Evolutionary conservation across 345 rosid species (phyloP).

Genomic region (Corchorus capsularis): DNA sequence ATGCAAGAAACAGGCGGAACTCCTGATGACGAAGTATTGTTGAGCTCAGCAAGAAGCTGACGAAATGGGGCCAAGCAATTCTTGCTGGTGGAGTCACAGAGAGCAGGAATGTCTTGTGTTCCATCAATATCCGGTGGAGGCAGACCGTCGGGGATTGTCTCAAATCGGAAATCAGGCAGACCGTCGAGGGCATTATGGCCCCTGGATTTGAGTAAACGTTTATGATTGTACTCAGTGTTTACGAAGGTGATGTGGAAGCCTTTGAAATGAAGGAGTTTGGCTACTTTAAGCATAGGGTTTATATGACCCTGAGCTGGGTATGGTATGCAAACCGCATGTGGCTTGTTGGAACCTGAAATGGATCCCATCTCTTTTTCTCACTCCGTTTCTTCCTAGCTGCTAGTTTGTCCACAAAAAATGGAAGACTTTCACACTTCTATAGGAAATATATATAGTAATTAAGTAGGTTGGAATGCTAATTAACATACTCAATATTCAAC

Average conservation of each 20-base stretch:
- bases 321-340: constrained; percentile 42
- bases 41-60: constrained; percentile 26
- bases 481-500: no score
- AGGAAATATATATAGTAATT: no score
- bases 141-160: constrained; percentile 20
- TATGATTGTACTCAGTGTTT: constrained; percentile 16
- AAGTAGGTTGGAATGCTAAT: no score
- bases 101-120: constrained; percentile 24
- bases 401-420: no score
- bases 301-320: constrained; percentile 48
- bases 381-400: no score
- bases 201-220: constrained; percentile 20
- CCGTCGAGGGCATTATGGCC: constrained; percentile 12
- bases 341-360: not conserved
- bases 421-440: no score
- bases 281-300: constrained; percentile 37
- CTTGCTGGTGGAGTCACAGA: constrained; percentile 26
- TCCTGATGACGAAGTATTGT: constrained; percentile 17
- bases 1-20: constrained; percentile 35
- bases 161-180: constrained; percentile 11
- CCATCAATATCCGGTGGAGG: constrained; percentile 12
- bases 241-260: constrained; percentile 41
- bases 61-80: constrained; percentile 33
- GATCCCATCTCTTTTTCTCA: not conserved
- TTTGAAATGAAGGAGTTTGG: constrained; percentile 40